Percentiles rank a stretch among this genome's conserved stretches.
Conservation (phyloP, 2,329 filamentous ascomycete species). For the Penicillium janthinellum region DNA sequence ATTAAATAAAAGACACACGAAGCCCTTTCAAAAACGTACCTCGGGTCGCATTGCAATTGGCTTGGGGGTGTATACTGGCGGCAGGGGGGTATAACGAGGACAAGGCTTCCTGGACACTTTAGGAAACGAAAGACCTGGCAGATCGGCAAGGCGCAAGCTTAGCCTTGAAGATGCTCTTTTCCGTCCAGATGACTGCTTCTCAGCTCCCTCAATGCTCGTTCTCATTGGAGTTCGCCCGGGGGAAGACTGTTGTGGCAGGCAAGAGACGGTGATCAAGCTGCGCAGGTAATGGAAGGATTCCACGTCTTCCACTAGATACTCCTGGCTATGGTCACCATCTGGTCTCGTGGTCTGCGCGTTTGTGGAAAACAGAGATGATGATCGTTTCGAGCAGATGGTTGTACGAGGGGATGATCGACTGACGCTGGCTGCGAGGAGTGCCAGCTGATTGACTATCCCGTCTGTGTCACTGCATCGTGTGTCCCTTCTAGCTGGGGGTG, state of each 20-base stretch:
- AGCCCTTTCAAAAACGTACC: constrained; percentile 19
- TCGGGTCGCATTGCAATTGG: constrained; percentile 18
- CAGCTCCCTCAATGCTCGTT: neutral
- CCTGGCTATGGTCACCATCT: neutral
- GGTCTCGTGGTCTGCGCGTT: constrained; percentile 1
- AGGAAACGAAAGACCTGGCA: constrained; percentile 14
- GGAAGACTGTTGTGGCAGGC: constrained; percentile 6
- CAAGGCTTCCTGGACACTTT: constrained; percentile 15
- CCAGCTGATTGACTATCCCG: constrained; percentile 14
- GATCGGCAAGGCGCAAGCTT: constrained; percentile 20
- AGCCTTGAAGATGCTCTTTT: constrained; percentile 24
- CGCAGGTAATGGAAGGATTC: constrained; percentile 25
- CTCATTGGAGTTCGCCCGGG: neutral
- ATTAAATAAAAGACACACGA: neutral
- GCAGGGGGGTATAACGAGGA: constrained; percentile 23
- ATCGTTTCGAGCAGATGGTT: neutral
- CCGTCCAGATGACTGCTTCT: constrained; percentile 6
- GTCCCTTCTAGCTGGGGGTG: constrained; percentile 2
- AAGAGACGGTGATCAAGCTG: constrained; percentile 26
- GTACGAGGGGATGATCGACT: constrained; percentile 9
- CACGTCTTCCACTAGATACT: constrained; percentile 10
- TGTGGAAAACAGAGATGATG: constrained; percentile 3
- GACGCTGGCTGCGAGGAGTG: constrained; percentile 14
- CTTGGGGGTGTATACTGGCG: constrained; percentile 18
- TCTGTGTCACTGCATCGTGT: constrained; percentile 15